Conservation (phyloP, 192 early-diverging fungal species). For the Entomortierella chlamydospora region DNA sequence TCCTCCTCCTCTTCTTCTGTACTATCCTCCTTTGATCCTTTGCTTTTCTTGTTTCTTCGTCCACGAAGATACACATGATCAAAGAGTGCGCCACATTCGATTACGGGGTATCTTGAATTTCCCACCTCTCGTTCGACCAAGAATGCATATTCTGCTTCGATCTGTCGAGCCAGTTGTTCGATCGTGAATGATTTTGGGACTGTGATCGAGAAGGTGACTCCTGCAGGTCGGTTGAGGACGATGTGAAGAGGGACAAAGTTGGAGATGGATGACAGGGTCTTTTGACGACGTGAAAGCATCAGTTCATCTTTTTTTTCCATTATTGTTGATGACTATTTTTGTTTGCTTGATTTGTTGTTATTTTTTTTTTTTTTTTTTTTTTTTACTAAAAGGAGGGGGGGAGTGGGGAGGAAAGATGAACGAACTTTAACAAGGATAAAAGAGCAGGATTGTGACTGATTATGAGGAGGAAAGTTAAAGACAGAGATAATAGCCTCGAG, state of each 20-base stretch:
- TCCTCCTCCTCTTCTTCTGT: not conserved
- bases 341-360: not conserved
- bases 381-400: not conserved
- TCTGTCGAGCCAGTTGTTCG: conserved; percentile 72
- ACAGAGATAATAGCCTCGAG: not conserved
- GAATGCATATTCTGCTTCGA: conserved; percentile 78
- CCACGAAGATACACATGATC: conserved; percentile 27
- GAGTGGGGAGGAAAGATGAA: too few relatives aligned
- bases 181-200: conserved; percentile 66
- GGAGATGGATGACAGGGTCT: conserved; percentile 52
- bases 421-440: not conserved
- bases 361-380: not conserved
- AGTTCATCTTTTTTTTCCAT: conserved; percentile 25
- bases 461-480: not conserved
- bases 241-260: conserved; percentile 63
- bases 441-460: not conserved
- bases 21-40: too few relatives aligned
- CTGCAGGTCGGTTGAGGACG: conserved; percentile 42
- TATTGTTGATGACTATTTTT: not conserved
- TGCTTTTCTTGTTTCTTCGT: not conserved
- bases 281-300: conserved; percentile 45
- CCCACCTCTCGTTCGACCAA: conserved; percentile 45
- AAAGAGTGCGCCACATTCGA: conserved; percentile 62
- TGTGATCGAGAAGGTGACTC: conserved; percentile 61
- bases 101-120: conserved; percentile 31